phyloP scores from a whole-genome alignment of 1,284 basidiomycete species.

The Fomitopsis palustris region DNA sequence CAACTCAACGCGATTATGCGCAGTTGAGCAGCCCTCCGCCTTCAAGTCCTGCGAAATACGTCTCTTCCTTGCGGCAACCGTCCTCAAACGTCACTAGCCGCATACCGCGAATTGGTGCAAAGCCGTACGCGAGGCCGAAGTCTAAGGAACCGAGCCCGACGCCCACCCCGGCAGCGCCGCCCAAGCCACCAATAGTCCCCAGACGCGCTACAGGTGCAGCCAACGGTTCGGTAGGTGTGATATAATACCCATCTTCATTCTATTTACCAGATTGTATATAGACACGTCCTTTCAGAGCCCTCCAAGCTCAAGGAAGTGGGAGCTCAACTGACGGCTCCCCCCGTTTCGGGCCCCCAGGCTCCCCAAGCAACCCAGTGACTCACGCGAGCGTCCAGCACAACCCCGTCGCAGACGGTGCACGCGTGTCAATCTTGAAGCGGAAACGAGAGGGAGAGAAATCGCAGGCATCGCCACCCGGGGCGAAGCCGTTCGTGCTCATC shows the following conservation, averaged over 20 bases:
- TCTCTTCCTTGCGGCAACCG: constrained; percentile 50
- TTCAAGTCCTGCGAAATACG: constrained; percentile 21
- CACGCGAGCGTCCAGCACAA: background rate
- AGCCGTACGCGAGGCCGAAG: constrained; percentile 51
- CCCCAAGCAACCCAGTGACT: background rate
- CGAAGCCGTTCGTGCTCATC: constrained; percentile 22
- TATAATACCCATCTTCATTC: background rate
- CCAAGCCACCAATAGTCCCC: constrained; percentile 1
- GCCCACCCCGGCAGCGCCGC: background rate
- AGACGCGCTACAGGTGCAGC: constrained; percentile 6
- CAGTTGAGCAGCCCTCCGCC: constrained; percentile 3
- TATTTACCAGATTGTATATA: background rate
- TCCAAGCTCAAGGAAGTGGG: constrained; percentile 20
- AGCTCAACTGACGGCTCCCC: constrained; percentile 2
- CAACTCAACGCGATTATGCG: background rate
- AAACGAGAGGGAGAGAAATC: constrained; percentile 34
- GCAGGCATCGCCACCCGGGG: constrained; percentile 19
- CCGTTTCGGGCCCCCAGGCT: background rate
- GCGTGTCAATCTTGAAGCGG: constrained; percentile 31
- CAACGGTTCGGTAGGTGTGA: background rate
- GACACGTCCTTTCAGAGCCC: constrained; percentile 13
- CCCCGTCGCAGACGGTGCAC: constrained; percentile 3
- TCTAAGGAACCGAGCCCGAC: constrained; percentile 4
- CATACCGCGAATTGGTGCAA: constrained; percentile 65
- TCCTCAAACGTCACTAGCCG: constrained; percentile 47